These are phyloP conservation scores for Stephania yunnanensis DNA, from an alignment of 164 flowering plant genomes.

Conservation along the genomic window DNA sequence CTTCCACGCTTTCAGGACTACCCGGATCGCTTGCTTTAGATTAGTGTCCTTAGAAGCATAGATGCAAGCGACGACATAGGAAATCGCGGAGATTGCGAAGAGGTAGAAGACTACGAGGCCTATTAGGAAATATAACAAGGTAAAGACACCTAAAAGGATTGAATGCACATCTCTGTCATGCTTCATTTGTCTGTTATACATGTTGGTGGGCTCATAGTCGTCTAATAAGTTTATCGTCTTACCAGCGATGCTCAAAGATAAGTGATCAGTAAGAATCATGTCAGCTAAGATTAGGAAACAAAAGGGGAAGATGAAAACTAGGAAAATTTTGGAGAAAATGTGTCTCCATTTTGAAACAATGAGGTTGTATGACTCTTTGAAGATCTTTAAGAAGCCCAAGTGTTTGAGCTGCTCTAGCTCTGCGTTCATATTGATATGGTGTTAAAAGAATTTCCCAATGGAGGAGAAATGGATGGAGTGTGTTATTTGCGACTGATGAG, in stretches of 20 bases:
- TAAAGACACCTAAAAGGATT: conserved; percentile 33
- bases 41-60: conserved; percentile 71
- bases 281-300: conserved; percentile 80
- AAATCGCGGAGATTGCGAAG: conserved; percentile 81
- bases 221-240: conserved; percentile 19
- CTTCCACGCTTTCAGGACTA: conserved; percentile 56
- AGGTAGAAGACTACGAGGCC: conserved; percentile 81
- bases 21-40: conserved; percentile 45
- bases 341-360: conserved; percentile 37
- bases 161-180: conserved; percentile 18
- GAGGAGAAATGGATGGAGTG: too few relatives aligned
- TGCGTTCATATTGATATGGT: background rate
- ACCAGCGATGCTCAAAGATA: conserved; percentile 18
- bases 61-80: conserved; percentile 76
- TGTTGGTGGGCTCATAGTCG: background rate
- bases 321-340: conserved; percentile 65
- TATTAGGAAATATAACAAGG: conserved; percentile 57
- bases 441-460: too few relatives aligned
- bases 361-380: conserved; percentile 57
- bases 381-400: conserved; percentile 34
- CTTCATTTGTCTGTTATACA: conserved; percentile 24
- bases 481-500: too few relatives aligned
- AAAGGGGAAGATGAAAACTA: conserved; percentile 73
- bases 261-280: conserved; percentile 57
- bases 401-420: conserved; percentile 62